Conservation (phyloP, 495 filamentous ascomycete genomes). For the Lepidopterella palustris region DNA sequence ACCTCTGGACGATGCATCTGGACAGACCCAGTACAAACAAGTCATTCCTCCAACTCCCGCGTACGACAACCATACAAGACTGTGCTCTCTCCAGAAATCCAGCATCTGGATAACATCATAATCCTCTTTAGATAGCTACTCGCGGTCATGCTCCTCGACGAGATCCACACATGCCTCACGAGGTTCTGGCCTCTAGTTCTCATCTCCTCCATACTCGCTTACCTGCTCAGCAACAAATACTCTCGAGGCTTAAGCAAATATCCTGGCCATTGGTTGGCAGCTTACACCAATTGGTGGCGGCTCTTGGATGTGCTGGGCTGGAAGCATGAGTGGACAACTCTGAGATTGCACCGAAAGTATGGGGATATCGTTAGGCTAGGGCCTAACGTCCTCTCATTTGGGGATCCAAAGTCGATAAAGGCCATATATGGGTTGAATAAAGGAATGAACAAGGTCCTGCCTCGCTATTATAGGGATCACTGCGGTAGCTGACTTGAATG, state of each 20-base stretch:
- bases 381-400: constrained; percentile 60
- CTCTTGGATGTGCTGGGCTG: constrained; percentile 58
- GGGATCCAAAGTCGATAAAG: constrained; percentile 60
- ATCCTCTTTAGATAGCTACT: background rate
- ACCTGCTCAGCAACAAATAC: constrained; percentile 52
- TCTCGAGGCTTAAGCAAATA: constrained; percentile 56
- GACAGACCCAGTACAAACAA: background rate
- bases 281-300: constrained; percentile 63
- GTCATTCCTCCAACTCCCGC: background rate
- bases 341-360: constrained; percentile 60
- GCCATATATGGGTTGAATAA: constrained; percentile 77
- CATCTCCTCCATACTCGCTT: constrained; percentile 32
- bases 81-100: background rate
- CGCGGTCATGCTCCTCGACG: background rate
- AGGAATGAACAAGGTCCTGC: constrained; percentile 64
- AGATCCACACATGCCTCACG: constrained; percentile 28
- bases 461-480: background rate
- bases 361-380: constrained; percentile 66
- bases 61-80: background rate
- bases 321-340: constrained; percentile 58
- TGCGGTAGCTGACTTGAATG: constrained; percentile 5
- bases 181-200: constrained; percentile 45
- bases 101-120: background rate
- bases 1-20: background rate
- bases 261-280: constrained; percentile 61